phyloP scores from a whole-genome alignment of 441 rosid species.

The Adansonia grandidieri region DNA sequence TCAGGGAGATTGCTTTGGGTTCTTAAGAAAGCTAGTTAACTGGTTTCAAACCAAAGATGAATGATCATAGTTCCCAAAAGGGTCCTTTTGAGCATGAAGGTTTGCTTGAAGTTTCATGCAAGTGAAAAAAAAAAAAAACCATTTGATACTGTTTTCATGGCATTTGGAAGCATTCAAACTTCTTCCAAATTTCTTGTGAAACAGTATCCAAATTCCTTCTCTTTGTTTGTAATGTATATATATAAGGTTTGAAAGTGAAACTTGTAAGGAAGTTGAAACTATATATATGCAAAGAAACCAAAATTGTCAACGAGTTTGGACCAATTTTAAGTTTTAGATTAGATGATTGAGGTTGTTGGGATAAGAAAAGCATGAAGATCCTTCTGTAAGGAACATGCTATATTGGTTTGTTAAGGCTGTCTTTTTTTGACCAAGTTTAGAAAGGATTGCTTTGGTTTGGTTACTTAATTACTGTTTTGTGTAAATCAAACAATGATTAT shows the following conservation, averaged over 20 bases:
- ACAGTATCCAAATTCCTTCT: constrained; percentile 28
- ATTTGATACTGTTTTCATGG: constrained; percentile 32
- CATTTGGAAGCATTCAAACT: constrained; percentile 32
- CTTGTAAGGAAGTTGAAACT: not conserved
- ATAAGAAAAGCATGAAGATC: not conserved
- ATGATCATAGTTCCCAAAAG: not conserved
- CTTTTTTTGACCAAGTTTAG: not conserved
- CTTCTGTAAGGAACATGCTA: not conserved
- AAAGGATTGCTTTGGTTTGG: constrained; percentile 13
- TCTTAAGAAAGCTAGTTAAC: constrained; percentile 35
- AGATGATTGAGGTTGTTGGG: not conserved
- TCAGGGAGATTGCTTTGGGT: constrained; percentile 66
- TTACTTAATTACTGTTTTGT: not conserved
- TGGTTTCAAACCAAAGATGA: not conserved
- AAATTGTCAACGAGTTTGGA: not conserved
- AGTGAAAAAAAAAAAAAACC: not conserved
- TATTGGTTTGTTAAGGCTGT: not conserved
- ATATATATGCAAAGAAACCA: not conserved
- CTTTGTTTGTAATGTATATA: not conserved
- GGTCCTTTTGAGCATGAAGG: constrained; percentile 15
- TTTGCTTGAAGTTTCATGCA: constrained; percentile 24
- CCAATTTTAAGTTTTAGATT: not conserved
- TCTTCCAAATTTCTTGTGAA: constrained; percentile 38
- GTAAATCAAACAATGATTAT: not conserved
- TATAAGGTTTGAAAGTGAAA: constrained; percentile 9